These are phyloP conservation scores for Penicillium parvum DNA, from an alignment of 495 filamentous ascomycete species.

Conservation along the genomic window DNA sequence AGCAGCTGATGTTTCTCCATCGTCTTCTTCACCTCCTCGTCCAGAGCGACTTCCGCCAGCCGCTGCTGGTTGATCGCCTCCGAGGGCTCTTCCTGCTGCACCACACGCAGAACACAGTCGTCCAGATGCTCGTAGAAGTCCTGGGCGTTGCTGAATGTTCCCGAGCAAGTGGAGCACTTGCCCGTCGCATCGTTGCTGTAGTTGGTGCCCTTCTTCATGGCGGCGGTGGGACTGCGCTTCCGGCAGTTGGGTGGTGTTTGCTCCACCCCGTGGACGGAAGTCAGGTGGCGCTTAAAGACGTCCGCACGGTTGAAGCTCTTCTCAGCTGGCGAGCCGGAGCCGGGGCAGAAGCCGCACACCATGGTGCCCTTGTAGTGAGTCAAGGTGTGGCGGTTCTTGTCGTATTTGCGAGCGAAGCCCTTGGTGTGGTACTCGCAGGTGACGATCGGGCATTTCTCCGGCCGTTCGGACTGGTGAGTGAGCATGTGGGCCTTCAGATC, in stretches of 20 bases:
- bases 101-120: conserved; percentile 95
- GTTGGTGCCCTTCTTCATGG: conserved; percentile 50
- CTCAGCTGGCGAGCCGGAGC: conserved; percentile 84
- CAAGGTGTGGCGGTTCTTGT: conserved; percentile 96
- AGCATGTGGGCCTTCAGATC: conserved; percentile 95
- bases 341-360: conserved; percentile 97
- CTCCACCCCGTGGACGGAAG: conserved; percentile 89
- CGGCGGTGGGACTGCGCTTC: conserved; percentile 63
- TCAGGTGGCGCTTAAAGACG: conserved; percentile 97
- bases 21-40: conserved; percentile 76
- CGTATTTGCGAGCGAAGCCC: conserved; percentile 96
- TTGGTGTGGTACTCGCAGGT: conserved; percentile 94
- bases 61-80: conserved; percentile 92
- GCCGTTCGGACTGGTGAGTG: conserved; percentile 88
- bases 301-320: conserved; percentile 99
- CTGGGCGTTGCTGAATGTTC: conserved; percentile 88
- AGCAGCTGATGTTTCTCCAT: conserved; percentile 75
- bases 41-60: conserved; percentile 75
- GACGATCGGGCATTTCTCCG: conserved; percentile 93
- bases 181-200: conserved; percentile 75
- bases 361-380: conserved; percentile 99
- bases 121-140: conserved; percentile 99
- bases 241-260: conserved; percentile 94
- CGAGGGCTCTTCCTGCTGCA: conserved; percentile 93
- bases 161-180: conserved; percentile 93